These are phyloP conservation scores for Tolypocladium paradoxum DNA, from an alignment of 2,329 filamentous ascomycete species.

Conservation along the genomic window DNA sequence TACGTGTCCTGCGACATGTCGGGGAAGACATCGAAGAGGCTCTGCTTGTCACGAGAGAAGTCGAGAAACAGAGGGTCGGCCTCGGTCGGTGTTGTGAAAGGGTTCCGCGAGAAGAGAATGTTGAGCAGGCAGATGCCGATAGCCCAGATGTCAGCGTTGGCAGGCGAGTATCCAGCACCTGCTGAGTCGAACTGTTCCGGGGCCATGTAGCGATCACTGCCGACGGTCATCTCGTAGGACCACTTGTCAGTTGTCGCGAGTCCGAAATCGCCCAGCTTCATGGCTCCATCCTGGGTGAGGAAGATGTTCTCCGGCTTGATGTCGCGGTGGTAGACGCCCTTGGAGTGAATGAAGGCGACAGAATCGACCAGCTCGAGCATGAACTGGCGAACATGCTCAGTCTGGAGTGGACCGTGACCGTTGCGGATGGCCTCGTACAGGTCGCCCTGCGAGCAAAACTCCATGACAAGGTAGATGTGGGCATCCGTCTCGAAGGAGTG, in stretches of 20 bases:
- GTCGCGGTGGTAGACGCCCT: constrained; percentile 90
- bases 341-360: constrained; percentile 80
- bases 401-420: constrained; percentile 80
- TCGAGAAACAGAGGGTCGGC: constrained; percentile 90
- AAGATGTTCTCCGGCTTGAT: constrained; percentile 99
- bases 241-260: constrained; percentile 81
- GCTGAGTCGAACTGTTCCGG: constrained; percentile 94
- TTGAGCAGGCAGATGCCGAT: constrained; percentile 95
- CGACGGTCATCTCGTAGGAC: constrained; percentile 88
- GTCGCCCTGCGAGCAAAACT: constrained; percentile 92
- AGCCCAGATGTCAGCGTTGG: constrained; percentile 92
- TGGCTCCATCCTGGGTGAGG: constrained; percentile 68
- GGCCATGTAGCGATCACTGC: constrained; percentile 98
- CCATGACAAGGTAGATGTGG: constrained; percentile 85
- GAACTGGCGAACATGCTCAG: constrained; percentile 91
- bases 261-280: constrained; percentile 97
- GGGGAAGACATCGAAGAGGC: constrained; percentile 94
- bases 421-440: constrained; percentile 94
- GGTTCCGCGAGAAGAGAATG: constrained; percentile 92
- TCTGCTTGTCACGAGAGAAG: constrained; percentile 87
- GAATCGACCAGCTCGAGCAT: constrained; percentile 91
- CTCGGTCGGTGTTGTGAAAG: constrained; percentile 82
- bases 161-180: constrained; percentile 79
- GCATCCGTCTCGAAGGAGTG: constrained; percentile 85
- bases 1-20: constrained; percentile 98